Base-by-base conservation (phyloP, 345 rosid species). In the Lumnitzera racemosa region DNA sequence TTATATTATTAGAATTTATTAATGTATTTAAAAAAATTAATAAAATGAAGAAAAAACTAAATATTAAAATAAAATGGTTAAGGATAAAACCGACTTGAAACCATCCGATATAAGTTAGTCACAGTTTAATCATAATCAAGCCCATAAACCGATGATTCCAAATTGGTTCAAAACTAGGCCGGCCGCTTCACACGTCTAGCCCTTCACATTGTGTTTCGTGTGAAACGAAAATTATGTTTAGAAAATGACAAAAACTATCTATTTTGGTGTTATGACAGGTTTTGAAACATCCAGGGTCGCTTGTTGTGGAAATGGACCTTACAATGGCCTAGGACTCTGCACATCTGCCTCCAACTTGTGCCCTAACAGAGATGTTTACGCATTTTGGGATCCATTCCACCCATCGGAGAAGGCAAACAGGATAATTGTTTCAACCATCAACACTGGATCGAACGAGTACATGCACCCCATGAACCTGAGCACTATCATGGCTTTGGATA, bases 311-410 rank as follows among this genome's bases (percentile, higher is more conserved):
- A 92, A 90, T 78, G 90, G 92, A 13, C 84, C 87, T 0, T 68
- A 80, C 72, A 90, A 87, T 54, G 96, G 97, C 43, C 58, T 87
- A 11, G 97, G 96, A 16, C 76, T 82, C 4, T 85, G 97, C 76
- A 90, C 96, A 24, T 11, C 13, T 1, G 59, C 75, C 60, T 90
- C 97, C 23, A 81, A 76, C 61, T 73, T 90, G 57, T 90, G 95
- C 69, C 63, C 78, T 2, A 76, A 87, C 58, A 54, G 97, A 47
- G 72, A 75, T 14, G 67, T 58, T 13, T 87, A 69, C 51, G 85
- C 88, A 2, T 90, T 83, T 53, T 90, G 97, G 95, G 95, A 90
- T 63, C 65, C 91, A 12, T 89, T 89, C 73, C 95, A 87, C 62
- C 95, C 97, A 53, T 83, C 97, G 8, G 87, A 90, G 59, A 85